phyloP scores from a whole-genome alignment of 768 basidiomycete species.

The Filobasidium floriforme region DNA sequence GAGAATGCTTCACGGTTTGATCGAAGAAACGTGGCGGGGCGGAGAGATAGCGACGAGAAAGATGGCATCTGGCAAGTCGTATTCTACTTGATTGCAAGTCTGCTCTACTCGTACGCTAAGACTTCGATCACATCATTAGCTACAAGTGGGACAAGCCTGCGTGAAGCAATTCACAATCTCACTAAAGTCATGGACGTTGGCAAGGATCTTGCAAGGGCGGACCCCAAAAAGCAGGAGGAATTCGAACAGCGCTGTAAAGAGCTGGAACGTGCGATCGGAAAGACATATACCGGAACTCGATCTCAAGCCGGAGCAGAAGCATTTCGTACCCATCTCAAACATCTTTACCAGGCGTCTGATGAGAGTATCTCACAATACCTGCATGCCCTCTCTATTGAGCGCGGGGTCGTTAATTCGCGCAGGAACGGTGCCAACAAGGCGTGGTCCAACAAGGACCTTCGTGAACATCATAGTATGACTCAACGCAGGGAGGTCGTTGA shows the following conservation, averaged over 20 bases:
- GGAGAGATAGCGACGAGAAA: background rate
- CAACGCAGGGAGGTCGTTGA: background rate
- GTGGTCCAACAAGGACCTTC: background rate
- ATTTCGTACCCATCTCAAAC: conserved; percentile 1
- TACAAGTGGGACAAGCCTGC: background rate
- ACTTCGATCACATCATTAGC: background rate
- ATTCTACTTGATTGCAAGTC: no score
- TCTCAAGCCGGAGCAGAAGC: background rate
- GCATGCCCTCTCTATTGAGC: background rate
- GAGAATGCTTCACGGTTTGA: conserved; percentile 1
- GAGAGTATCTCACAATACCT: background rate
- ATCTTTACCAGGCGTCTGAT: conserved; percentile 1
- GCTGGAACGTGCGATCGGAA: background rate
- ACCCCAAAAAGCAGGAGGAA: conserved; percentile 1
- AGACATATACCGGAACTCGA: background rate
- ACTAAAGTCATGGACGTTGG: background rate
- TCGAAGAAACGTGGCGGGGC: background rate
- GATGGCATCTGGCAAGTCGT: no score
- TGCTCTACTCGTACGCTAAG: background rate
- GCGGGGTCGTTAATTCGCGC: background rate
- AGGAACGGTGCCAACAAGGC: conserved; percentile 8
- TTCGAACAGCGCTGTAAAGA: background rate
- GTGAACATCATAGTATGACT: background rate
- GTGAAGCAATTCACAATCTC: background rate
- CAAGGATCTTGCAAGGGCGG: background rate